These are phyloP conservation scores for Avena sativa DNA, from an alignment of 176 grass and related monocot species.

Conservation along the genomic window DNA sequence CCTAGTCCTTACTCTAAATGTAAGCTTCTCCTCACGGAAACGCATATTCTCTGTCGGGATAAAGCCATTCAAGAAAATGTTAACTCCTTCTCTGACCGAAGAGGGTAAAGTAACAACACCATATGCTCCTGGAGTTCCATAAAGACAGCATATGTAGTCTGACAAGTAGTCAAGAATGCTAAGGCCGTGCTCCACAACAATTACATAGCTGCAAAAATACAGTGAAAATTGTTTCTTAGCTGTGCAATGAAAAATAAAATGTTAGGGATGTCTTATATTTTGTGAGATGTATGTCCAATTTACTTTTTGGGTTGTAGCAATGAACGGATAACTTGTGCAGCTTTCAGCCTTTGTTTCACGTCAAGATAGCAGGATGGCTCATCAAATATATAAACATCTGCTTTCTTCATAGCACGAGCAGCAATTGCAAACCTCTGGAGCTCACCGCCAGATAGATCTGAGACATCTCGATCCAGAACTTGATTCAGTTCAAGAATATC, in stretches of 20 bases:
- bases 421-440: slow-evolving; percentile 94
- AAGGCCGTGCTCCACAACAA: slow-evolving; percentile 80
- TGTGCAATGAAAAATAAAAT: slow-evolving; percentile 25
- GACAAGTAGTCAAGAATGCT: slow-evolving; percentile 77
- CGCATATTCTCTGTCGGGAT: slow-evolving; percentile 79
- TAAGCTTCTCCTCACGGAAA: slow-evolving; percentile 77
- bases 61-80: slow-evolving; percentile 79
- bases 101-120: slow-evolving; percentile 80
- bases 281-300: slow-evolving; percentile 18
- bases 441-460: slow-evolving; percentile 82
- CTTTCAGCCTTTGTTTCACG: slow-evolving; percentile 92
- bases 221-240: slow-evolving; percentile 18
- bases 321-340: slow-evolving; percentile 76
- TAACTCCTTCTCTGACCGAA: slow-evolving; percentile 87
- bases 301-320: slow-evolving; percentile 76
- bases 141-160: slow-evolving; percentile 84
- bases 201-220: slow-evolving; percentile 66
- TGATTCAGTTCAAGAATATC: slow-evolving; percentile 70
- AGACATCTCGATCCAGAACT: slow-evolving; percentile 66
- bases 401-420: slow-evolving; percentile 73
- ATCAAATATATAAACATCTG: slow-evolving; percentile 89
- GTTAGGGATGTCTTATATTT: slow-evolving; percentile 13
- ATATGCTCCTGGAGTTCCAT: slow-evolving; percentile 77
- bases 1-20: slow-evolving; percentile 65
- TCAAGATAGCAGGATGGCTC: slow-evolving; percentile 95